Evolutionary conservation across 306 rosid genomes (phyloP), one percentile per base, ranked within the genome.

Genomic region (Trifolium fragiferum): DNA sequence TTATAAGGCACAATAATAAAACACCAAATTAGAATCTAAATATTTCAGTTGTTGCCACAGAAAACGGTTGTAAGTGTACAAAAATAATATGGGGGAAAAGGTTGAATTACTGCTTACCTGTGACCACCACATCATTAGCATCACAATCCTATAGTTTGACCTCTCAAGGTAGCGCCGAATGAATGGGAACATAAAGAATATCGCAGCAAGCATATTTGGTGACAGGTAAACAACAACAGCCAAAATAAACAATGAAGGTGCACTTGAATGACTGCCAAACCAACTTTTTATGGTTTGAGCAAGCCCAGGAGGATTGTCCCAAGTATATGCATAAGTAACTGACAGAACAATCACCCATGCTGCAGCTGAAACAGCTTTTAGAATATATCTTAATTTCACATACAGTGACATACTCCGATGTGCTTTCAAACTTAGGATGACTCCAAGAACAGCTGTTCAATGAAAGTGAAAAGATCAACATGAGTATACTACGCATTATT

Each of bases 51-150:
- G 49, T 32, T 46, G 62, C 50, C 18, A 8, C 21, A 60, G 7
- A 49, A 66, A 41, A 61, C n/a, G 10, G 1, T 16, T 58, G 64
- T 33, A 74, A 41, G 43, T n/a, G 61, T 18, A 68, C 44, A 73
- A 78, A 80, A 43, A 21, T 57, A 60, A 57, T 44, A 60, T 8
- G 8, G 21, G 15, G 12, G 23, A 25, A 4, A 16, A 20, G 35
- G 58, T 49, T 79, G 70, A 4, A 66, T 35, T 23, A 44, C 6
- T 19, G 49, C 83, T 35, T 70, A 94, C 99, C 99, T 92, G 99
- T 19, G 99, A 94, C 99, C 99, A 94, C 99, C 99, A 94, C 97
- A 94, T 85, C 89, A 94, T 85, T 57, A 92, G 87, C 96, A 82
- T 90, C 76, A 94, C 96, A 70, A 92, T 82, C 81, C 86, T 87